Percentiles rank a stretch among this genome's conserved stretches.
phyloP scores from a whole-genome alignment of 2,329 filamentous ascomycete species.

The Alternaria ethzedia region DNA sequence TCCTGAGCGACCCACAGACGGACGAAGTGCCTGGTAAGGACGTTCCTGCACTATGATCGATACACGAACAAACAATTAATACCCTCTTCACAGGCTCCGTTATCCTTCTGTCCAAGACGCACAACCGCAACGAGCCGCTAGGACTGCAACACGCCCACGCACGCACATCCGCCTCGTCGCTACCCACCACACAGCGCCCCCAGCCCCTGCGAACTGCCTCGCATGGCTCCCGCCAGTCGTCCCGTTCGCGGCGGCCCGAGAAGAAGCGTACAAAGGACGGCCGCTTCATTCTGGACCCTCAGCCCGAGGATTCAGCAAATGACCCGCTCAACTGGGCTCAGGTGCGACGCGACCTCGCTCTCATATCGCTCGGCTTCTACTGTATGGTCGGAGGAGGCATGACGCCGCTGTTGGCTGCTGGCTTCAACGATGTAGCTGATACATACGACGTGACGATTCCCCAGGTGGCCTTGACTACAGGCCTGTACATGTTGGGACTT shows the following conservation, averaged over 20 bases:
- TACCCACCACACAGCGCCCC: conserved; percentile 43
- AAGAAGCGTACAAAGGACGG: conserved; percentile 84
- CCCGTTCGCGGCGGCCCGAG: conserved; percentile 35
- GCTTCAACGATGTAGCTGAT: conserved; percentile 79
- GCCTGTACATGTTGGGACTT: conserved; percentile 92
- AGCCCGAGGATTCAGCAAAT: conserved; percentile 88
- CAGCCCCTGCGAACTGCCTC: conserved; percentile 17
- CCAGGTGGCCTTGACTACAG: conserved; percentile 83
- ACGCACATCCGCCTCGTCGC: conserved; percentile 62
- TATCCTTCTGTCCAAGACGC: conserved; percentile 62
- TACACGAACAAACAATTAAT: not conserved
- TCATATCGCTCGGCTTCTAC: conserved; percentile 86
- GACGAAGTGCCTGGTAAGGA: conserved; percentile 83
- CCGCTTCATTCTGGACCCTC: conserved; percentile 84
- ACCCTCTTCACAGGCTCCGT: conserved; percentile 59
- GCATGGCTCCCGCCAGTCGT: conserved; percentile 33
- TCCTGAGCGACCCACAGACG: conserved; percentile 79
- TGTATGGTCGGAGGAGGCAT: conserved; percentile 94
- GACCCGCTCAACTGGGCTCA: conserved; percentile 92
- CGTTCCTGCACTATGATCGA: no score
- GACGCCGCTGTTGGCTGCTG: conserved; percentile 87
- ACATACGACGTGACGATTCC: conserved; percentile 71
- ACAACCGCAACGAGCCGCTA: conserved; percentile 67
- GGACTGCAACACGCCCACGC: conserved; percentile 69
- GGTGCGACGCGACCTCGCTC: conserved; percentile 78